These are phyloP conservation scores for Colletotrichum somersetense DNA, from an alignment of 2,329 filamentous ascomycete species.

Conservation along the genomic window DNA sequence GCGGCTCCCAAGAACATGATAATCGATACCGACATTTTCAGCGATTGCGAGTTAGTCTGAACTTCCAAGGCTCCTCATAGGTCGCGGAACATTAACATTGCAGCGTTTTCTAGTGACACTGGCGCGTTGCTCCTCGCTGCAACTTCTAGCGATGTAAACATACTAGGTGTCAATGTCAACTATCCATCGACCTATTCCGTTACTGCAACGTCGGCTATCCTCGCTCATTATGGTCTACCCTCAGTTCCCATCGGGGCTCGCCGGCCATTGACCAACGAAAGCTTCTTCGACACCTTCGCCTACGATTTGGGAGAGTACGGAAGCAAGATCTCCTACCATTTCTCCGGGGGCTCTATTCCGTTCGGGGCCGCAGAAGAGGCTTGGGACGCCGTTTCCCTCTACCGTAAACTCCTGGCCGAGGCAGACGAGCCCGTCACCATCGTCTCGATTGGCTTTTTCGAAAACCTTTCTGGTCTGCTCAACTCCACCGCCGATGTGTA, in stretches of 20 bases:
- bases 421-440: slow-evolving; percentile 60
- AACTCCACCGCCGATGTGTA: slow-evolving; percentile 57
- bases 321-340: slow-evolving; percentile 60
- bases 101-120: slow-evolving; percentile 51
- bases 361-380: slow-evolving; percentile 53
- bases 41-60: slow-evolving; percentile 58
- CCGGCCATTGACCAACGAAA: slow-evolving; percentile 56
- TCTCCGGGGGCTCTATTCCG: slow-evolving; percentile 51
- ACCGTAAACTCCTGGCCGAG: slow-evolving; percentile 57
- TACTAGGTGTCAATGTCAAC: slow-evolving; percentile 59
- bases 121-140: slow-evolving; percentile 57
- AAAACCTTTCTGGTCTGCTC: slow-evolving; percentile 61
- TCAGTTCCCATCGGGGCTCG: slow-evolving; percentile 54
- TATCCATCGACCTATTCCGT: slow-evolving; percentile 57
- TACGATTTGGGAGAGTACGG: slow-evolving; percentile 59
- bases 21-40: slow-evolving; percentile 61
- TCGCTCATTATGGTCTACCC: slow-evolving; percentile 55
- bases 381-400: slow-evolving; percentile 58
- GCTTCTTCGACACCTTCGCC: slow-evolving; percentile 57
- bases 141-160: slow-evolving; percentile 52
- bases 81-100: neutral
- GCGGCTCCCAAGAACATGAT: slow-evolving; percentile 54
- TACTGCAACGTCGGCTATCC: slow-evolving; percentile 55
- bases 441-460: slow-evolving; percentile 60
- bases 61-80: neutral